A percentile compares a stretch with the other conserved stretches of the same genome.
phyloP scores from a whole-genome alignment of 2,329 filamentous ascomycete species.

The Fonsecaea monophora region DNA sequence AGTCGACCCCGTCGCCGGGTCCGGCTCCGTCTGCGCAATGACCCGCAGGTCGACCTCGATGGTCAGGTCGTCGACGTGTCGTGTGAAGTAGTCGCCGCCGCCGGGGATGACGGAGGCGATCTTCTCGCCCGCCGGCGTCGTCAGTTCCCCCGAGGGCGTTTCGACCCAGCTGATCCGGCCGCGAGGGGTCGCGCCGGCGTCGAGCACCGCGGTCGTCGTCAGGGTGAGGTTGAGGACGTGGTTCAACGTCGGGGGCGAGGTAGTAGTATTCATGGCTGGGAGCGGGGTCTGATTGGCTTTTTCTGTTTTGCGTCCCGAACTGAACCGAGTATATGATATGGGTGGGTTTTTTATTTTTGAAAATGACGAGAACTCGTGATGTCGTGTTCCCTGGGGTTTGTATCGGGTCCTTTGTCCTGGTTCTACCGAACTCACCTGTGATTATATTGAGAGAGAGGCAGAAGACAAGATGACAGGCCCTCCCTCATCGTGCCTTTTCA shows the following conservation, averaged over 20 bases:
- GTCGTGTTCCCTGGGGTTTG: no score
- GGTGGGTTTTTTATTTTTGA: no score
- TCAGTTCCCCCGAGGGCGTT: background rate
- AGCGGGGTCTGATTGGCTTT: background rate
- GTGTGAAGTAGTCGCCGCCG: conserved; percentile 19
- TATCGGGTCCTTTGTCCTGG: no score
- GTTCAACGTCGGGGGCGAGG: conserved; percentile 2
- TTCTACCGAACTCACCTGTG: no score
- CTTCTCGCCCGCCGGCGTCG: background rate
- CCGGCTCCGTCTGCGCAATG: background rate
- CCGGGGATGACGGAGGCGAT: conserved; percentile 9
- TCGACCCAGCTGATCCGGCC: conserved; percentile 13
- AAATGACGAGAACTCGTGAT: no score
- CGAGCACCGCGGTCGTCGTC: background rate
- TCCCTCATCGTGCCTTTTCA: no score
- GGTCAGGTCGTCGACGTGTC: conserved; percentile 14
- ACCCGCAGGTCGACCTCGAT: conserved; percentile 14
- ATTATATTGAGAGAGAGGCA: no score
- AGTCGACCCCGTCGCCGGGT: background rate
- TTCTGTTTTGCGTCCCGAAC: background rate
- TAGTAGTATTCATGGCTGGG: background rate
- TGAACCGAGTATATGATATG: no score
- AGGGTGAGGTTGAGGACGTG: conserved; percentile 17
- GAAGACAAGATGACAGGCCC: no score
- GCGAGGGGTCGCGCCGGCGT: conserved; percentile 12